These are phyloP conservation scores for Gypsophila paniculata DNA, from an alignment of 179 eudicot genomes.

Conservation along the genomic window DNA sequence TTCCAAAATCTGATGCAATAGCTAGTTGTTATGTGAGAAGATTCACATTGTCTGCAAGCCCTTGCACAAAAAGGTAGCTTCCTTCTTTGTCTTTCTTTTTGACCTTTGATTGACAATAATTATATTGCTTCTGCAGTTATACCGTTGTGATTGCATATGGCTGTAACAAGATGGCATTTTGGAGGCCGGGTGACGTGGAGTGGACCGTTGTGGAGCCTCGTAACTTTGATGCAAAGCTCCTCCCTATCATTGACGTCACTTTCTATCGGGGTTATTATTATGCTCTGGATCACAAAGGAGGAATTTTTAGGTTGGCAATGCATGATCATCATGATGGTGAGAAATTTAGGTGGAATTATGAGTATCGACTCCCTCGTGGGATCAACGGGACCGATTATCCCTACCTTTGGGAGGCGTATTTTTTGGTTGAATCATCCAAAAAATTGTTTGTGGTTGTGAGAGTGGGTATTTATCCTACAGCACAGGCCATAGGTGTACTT, in stretches of 20 bases:
- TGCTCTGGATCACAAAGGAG: not conserved
- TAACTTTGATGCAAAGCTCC: too few species aligned
- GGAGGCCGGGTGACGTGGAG: not conserved
- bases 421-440: not conserved
- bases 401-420: not conserved
- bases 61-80: conserved; percentile 11
- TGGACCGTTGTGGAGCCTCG: not conserved
- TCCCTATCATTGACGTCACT: not conserved
- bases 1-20: not conserved
- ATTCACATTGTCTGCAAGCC: conserved; percentile 6
- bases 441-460: conserved; percentile 2
- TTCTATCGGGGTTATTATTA: not conserved
- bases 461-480: too few species aligned
- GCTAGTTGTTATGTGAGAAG: not conserved
- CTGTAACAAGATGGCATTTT: not conserved
- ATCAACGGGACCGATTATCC: too few species aligned
- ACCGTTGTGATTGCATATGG: not conserved
- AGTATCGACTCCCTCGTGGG: too few species aligned
- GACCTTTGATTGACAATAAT: too few species aligned
- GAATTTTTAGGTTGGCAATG: not conserved
- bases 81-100: too few species aligned
- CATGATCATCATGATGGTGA: not conserved
- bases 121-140: too few species aligned
- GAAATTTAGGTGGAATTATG: not conserved
- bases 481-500: too few species aligned